Percentiles rank a stretch among this genome's conserved stretches.
Evolutionary conservation across 345 rosid species (phyloP).

Genomic region (Geranium brycei): DNA sequence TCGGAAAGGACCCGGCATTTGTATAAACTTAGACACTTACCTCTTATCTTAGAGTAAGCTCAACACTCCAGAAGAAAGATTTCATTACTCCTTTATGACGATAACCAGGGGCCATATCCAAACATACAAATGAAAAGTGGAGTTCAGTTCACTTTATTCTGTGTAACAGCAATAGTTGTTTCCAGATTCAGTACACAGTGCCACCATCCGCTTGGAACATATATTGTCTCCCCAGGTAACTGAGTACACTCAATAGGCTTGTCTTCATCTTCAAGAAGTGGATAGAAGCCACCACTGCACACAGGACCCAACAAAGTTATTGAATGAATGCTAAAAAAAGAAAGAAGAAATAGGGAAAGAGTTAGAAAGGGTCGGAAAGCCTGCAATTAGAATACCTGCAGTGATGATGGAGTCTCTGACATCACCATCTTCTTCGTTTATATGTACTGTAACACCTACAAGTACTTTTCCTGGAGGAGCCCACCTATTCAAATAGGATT

Average conservation of each 20-base stretch:
- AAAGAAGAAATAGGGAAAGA: too few relatives aligned
- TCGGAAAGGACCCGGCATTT: too few relatives aligned
- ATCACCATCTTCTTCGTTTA: constrained; percentile 91
- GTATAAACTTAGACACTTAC: too few relatives aligned
- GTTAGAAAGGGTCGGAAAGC: background rate
- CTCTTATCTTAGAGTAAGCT: too few relatives aligned
- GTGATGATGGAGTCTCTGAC: constrained; percentile 81
- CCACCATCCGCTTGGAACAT: constrained; percentile 99
- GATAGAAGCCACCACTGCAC: constrained; percentile 94
- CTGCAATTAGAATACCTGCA: constrained; percentile 47
- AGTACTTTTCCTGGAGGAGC: constrained; percentile 99
- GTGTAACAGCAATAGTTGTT: constrained; percentile 83
- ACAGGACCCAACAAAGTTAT: background rate
- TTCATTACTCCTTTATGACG: constrained; percentile 91
- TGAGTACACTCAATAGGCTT: constrained; percentile 90
- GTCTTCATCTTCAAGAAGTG: constrained; percentile 80
- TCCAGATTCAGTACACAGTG: constrained; percentile 88
- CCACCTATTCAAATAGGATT: constrained; percentile 51
- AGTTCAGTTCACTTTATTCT: constrained; percentile 71
- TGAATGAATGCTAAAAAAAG: too few relatives aligned
- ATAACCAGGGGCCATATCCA: constrained; percentile 97
- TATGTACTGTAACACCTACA: constrained; percentile 89
- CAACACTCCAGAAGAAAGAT: too few relatives aligned
- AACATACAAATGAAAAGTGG: constrained; percentile 72
- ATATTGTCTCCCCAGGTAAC: constrained; percentile 83